Evolutionary conservation across 1,284 basidiomycete species (phyloP), one percentile per base, ranked within the genome.

Genomic region (Phellopilus nigrolimitatus): DNA sequence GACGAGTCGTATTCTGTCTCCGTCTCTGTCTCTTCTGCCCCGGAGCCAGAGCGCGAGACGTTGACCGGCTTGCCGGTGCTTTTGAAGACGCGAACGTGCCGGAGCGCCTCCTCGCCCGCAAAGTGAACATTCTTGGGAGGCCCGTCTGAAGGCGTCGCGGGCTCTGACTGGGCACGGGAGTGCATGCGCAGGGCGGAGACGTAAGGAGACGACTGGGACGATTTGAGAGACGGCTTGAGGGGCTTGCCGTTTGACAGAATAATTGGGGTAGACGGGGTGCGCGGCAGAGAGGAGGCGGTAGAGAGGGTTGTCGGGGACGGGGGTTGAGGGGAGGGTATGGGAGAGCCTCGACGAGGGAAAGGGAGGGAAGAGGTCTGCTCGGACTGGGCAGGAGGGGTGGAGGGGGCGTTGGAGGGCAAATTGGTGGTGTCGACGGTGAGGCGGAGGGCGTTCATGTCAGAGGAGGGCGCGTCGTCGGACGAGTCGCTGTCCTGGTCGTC

Each of bases 71-170:
- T 83, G 34, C 92, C 93, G 37, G 84, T 79, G 47, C 88, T 78
- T 51, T 82, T 80, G 73, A 92, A 98, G 25, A 95, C 67, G 56
- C 88, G 81, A 60, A 98, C 82, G n/a, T 79, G 80, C 56, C 91
- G 89, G 40, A 97, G 77, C 33, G 83, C 78, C 3, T 74, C 68
- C 56, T 74, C 69, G 17, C 77, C 76, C 0, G 84, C 80, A 61
- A 97, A 98, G 66, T 97, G 95, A 0, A 98, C 94, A 51, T 83
- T 87, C 72, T 97, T 97, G 4, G 79, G 79, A 22, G 53, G 2
- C 49, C 68, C 71, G n/a, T 48, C 58, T 27, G 69, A 71, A 0
- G 91, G 90, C 0, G 90, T 88, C 2, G 80, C 71, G 0, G 91
- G 90, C 33, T 80, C 84, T 22, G 79, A 84, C 59, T 76, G 71